Evolutionary conservation across 352 stramenopile genomes (phyloP), one percentile per base, ranked within the genome.

Genomic region (Globisporangium solare): DNA sequence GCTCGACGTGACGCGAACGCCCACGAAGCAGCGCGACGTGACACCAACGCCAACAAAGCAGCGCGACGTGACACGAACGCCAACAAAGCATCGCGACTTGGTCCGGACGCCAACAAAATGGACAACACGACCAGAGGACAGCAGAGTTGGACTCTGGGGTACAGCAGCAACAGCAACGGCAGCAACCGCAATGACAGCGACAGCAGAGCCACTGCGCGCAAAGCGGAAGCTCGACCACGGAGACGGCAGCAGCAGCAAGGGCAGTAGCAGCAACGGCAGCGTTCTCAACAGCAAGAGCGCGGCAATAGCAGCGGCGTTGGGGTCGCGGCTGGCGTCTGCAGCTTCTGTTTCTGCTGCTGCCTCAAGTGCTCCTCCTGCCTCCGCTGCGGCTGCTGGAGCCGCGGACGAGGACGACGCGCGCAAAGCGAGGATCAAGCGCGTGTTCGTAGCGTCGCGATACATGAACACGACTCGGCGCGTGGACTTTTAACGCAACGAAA

Each of bases 391-490:
- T 43, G 39, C 39, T 43, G 39, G 27, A 8, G 27, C 27, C 32
- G 51, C 63, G 27, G 56, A 68, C 31, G 32, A 68, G 42, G 51
- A 60, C 20, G 35, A 32, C 24, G 39, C 39, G 39, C 39, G 49
- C 4, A 54, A 67, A 67, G 50, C 40, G 46, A 68, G 18, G 20
- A 50, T 63, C 15, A 79, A 75, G 58, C 68, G 65, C 56, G 73
- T 76, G 52, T 79, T 74, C 42, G 70, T 79, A 50, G 61, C 67
- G 48, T 83, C 73, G 15, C 58, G 73, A 21, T 83, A 83, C 60
- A 61, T 79, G 31, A 69, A 53, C 48, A 75, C 51, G 12, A 47
- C 37, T n/a, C 58, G 52, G 2, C 58, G 51, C 17, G n/a, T 56
- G n/a, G 58, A 64, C 6, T 51, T 52, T 27, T 59, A 49, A 60